Evolutionary conservation across 2,329 filamentous ascomycete genomes (phyloP), one percentile per base, ranked within the genome.

Genomic region (Bipolaris zeicola): DNA sequence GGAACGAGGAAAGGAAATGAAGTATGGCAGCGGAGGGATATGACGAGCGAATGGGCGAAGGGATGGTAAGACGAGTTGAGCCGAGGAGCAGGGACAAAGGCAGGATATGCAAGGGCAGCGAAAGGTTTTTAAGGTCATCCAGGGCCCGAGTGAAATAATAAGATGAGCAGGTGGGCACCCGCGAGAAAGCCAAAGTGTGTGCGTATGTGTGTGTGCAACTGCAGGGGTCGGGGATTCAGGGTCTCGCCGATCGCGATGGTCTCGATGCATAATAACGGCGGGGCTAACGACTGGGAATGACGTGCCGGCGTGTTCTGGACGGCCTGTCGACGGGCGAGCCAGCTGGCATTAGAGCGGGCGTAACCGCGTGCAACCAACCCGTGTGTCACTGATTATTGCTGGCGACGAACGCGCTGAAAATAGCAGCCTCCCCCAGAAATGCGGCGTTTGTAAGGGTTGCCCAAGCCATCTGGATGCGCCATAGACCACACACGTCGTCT

Each of bases 221-320:
- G 58, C 50, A 52, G 55, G 57, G 47, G 42, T 47, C 33, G 26
- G 26, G 45, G 50, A 55, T 55, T 50, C 58, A 59, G 65, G 64
- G 62, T 63, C 61, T 57, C 44, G 65, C 61, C 59, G 66, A 69
- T 69, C 65, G 45, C 46, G 50, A 18, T 55, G 63, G 60, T 61
- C 65, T 66, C 64, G 65, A 69, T 38, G 64, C 62, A 63, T 66
- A 62, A 65, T 58, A 56, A 57, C 54, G 60, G 52, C 50, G 37
- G 43, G 41, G 53, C 60, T 63, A 67, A 66, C 34, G 59, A 18
- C 61, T 67, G 61, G 65, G 63, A 64, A 53, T 53, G 54, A 57
- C 54, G 54, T 57, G 56, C 46, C 60, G 51, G 65, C 60, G 58
- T 50, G 54, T 65, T 54, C 64, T 63, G 55, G 65, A 64, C 31